Percentiles rank a stretch among this genome's conserved stretches.
These are phyloP conservation scores for Lyophyllum decastes DNA, from an alignment of 768 basidiomycete genomes.

Conservation along the genomic window DNA sequence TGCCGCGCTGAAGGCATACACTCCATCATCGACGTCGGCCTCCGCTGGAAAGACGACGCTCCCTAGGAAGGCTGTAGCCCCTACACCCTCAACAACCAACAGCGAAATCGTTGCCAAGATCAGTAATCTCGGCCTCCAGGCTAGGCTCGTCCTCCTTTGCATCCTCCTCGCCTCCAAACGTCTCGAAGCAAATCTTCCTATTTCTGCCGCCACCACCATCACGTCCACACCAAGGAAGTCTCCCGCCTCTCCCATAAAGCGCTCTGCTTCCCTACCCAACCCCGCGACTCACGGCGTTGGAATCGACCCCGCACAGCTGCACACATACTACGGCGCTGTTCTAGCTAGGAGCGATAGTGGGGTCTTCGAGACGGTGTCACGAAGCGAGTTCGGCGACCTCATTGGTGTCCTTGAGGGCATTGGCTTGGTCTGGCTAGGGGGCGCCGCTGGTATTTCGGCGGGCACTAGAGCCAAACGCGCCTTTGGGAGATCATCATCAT, in stretches of 20 bases:
- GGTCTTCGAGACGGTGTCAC: conserved; percentile 64
- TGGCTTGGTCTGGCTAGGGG: conserved; percentile 43
- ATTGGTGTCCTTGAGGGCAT: conserved; percentile 71
- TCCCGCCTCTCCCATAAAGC: conserved; percentile 52
- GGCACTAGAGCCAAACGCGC: conserved; percentile 42
- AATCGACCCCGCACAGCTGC: conserved; percentile 62
- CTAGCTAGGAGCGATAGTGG: conserved; percentile 57
- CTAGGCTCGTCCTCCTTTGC: conserved; percentile 66
- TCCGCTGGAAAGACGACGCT: conserved; percentile 22
- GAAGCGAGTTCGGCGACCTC: conserved; percentile 77
- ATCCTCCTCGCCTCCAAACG: conserved; percentile 68
- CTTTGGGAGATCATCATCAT: conserved; percentile 61
- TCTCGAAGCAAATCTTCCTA: conserved; percentile 53
- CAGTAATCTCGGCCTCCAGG: conserved; percentile 70
- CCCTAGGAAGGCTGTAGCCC: conserved; percentile 19
- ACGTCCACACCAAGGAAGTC: conserved; percentile 37
- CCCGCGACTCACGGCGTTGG: conserved; percentile 29
- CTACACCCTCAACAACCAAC: conserved; percentile 29
- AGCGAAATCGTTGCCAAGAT: conserved; percentile 72
- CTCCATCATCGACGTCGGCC: conserved; percentile 40
- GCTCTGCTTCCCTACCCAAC: conserved; percentile 38
- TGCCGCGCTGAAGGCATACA: conserved; percentile 72
- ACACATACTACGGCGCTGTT: conserved; percentile 62
- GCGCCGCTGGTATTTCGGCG: background rate
- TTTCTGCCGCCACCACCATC: conserved; percentile 39